phyloP scores from a whole-genome alignment of 257 asterid species.

The Haberlea rhodopensis region DNA sequence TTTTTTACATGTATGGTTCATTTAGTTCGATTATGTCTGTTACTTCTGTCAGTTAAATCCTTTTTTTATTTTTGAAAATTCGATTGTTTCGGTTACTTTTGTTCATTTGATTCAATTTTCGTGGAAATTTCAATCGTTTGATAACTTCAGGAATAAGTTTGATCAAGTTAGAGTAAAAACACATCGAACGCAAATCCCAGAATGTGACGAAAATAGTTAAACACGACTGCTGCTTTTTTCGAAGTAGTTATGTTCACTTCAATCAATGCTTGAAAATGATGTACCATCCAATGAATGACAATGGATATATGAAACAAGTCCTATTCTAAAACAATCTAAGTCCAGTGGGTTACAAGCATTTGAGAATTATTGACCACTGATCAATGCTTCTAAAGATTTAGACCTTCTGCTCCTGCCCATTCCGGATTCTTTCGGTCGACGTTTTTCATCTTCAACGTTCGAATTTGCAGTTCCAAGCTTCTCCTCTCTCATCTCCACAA shows the following conservation, averaged over 20 bases:
- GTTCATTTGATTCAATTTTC: not conserved
- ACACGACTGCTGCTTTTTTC: not conserved
- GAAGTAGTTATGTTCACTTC: not conserved
- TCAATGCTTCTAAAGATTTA: conserved; percentile 60
- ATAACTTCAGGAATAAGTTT: no score
- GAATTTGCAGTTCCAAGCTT: conserved; percentile 86
- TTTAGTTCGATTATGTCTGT: no score
- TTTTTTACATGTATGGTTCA: no score
- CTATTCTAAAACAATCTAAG: not conserved
- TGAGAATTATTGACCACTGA: conserved; percentile 44
- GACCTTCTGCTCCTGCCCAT: conserved; percentile 59
- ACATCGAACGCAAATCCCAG: no score
- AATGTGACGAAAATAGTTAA: not conserved
- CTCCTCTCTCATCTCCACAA: conserved; percentile 85
- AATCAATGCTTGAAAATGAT: not conserved
- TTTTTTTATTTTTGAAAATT: no score
- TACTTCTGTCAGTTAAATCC: no score
- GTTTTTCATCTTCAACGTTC: conserved; percentile 78
- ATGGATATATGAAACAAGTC: not conserved
- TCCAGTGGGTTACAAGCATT: not conserved
- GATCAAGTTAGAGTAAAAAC: not conserved
- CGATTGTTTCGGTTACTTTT: not conserved
- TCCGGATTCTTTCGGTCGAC: conserved; percentile 72
- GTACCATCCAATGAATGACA: not conserved
- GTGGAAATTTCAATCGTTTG: no score